Base-by-base conservation (phyloP, 2,329 filamentous ascomycete genomes). In the Fusarium marasasianum region DNA sequence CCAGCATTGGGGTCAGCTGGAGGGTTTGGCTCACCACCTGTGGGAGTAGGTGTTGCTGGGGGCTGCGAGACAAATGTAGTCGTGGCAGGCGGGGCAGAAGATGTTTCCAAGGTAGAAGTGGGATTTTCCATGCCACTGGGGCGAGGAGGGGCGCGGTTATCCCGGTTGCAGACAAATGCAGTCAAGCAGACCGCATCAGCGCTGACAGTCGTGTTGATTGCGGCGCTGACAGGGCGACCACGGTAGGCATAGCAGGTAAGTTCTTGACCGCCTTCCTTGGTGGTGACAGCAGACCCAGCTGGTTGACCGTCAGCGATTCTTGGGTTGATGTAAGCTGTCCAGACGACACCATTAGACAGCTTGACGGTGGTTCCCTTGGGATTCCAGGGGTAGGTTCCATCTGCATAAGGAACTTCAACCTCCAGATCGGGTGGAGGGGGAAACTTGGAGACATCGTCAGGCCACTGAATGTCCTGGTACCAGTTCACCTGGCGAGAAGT, bases 401-500 rank as follows among this genome's bases (percentile, higher is more conserved):
- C 77, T 18, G 76, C 78, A 75, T 78, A 85, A 2, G 83, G 83
- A 51, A 85, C 78, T 70, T 85, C 79, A 18, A 84, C 81, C 22
- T 80, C 79, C 80, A 84, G 80, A 40, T 84, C 79, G 17, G 83
- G 82, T 33, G 81, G 79, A 20, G 79, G 76, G 17, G 83, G 83
- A 43, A 83, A 82, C 18, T 77, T 74, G 37, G 80, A 80, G 43
- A 78, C 80, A 37, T 79, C 78, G 8, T 76, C 73, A 20, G 82
- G 80, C 83, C 83, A 85, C 40, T 76, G 64, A 48, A 84, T 79
- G 15, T 83, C 79, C 51, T 81, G 61, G 62, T 85, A 85, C 83
- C 83, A 85, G 69, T 85, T 84, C 76, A 85, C 82, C 72, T 85
- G 83, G 45, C 83, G 83, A 50, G 83, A 85, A 10, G 83, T 85